Conservation (phyloP, 2,329 filamentous ascomycete species). For the Ophiocordyceps unilateralis region DNA sequence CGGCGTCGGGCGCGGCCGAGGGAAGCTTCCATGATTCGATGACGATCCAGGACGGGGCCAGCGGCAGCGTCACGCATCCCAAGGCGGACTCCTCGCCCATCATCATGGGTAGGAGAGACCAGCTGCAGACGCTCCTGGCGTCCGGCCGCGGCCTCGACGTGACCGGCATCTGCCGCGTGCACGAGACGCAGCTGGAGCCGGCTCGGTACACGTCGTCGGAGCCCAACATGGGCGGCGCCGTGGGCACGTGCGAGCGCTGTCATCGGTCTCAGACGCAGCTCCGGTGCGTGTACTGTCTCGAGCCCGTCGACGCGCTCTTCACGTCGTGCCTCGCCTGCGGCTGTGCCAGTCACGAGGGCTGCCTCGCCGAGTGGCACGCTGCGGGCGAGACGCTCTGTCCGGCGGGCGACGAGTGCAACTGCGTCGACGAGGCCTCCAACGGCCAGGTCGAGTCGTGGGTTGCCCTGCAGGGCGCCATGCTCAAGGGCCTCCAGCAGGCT, state of each 20-base stretch:
- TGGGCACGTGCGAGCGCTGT: conserved; percentile 34
- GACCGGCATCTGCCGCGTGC: conserved; percentile 43
- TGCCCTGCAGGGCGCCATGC: conserved; percentile 22
- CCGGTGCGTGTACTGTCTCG: conserved; percentile 43
- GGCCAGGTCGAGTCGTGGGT: conserved; percentile 46
- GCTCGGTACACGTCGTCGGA: conserved; percentile 27
- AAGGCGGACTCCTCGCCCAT: conserved; percentile 30
- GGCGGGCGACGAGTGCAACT: conserved; percentile 48
- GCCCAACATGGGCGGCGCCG: conserved; percentile 24
- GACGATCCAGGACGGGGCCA: conserved; percentile 20
- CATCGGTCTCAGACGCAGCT: conserved; percentile 38
- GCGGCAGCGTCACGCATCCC: conserved; percentile 15
- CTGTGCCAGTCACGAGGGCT: conserved; percentile 42
- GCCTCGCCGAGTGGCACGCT: conserved; percentile 40
- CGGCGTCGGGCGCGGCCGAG: conserved; percentile 10
- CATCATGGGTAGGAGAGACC: conserved; percentile 37
- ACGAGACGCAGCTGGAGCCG: conserved; percentile 45
- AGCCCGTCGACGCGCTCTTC: conserved; percentile 42
- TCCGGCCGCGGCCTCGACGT: conserved; percentile 43
- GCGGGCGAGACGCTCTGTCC: conserved; percentile 40
- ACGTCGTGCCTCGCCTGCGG: conserved; percentile 45
- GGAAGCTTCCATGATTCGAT: conserved; percentile 18
- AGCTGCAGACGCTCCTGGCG: conserved; percentile 29
- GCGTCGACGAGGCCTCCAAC: conserved; percentile 35
- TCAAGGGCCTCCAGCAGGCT: conserved; percentile 10